Conservation (phyloP, 371 early-diverging fungal genomes). For the Quaeritorhiza haematococci region DNA sequence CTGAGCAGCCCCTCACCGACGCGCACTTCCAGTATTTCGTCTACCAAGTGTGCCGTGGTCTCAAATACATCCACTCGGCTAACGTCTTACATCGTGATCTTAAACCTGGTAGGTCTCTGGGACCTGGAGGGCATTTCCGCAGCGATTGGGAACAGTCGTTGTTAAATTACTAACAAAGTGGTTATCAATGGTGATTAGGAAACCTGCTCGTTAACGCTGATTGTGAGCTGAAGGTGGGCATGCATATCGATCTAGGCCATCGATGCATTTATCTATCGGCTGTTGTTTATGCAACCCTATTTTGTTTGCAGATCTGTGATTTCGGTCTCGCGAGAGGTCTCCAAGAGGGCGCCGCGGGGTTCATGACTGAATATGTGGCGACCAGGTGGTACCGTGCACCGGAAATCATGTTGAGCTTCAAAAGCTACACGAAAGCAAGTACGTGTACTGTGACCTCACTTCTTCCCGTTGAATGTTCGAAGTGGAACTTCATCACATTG, state of each 20-base stretch:
- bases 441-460: slow-evolving; percentile 30
- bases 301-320: slow-evolving; percentile 40
- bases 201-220: slow-evolving; percentile 96
- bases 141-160: not conserved
- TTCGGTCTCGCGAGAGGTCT: slow-evolving; percentile 70
- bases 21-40: slow-evolving; percentile 97
- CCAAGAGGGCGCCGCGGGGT: slow-evolving; percentile 60
- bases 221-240: slow-evolving; percentile 82
- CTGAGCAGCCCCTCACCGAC: slow-evolving; percentile 92
- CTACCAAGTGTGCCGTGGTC: slow-evolving; percentile 93
- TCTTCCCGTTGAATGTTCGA: not conserved
- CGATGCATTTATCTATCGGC: not conserved
- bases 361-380: slow-evolving; percentile 64
- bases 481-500: not conserved
- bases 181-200: slow-evolving; percentile 45
- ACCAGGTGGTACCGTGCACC: slow-evolving; percentile 77
- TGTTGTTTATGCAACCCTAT: not conserved
- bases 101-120: slow-evolving; percentile 75
- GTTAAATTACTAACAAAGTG: not conserved
- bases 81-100: slow-evolving; percentile 96
- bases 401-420: slow-evolving; percentile 61
- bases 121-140: not conserved
- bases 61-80: slow-evolving; percentile 98
- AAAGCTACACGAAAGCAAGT: slow-evolving; percentile 61
- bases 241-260: not conserved